These are phyloP conservation scores for Capronia americana DNA, from an alignment of 2,329 filamentous ascomycete species.

Conservation along the genomic window DNA sequence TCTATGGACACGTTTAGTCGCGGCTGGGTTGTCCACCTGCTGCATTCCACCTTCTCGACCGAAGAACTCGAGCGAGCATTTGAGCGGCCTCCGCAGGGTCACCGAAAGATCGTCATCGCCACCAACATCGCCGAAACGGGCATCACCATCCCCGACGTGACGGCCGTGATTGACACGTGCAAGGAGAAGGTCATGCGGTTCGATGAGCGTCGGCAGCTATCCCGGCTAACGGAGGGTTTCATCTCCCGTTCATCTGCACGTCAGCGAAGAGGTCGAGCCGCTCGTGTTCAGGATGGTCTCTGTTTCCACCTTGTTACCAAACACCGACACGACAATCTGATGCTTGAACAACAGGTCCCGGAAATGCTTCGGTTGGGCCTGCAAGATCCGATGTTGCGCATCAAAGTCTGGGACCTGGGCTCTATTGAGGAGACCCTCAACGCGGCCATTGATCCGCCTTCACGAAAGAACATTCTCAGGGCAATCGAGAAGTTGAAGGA, in stretches of 20 bases:
- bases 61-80: constrained; percentile 97
- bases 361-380: constrained; percentile 94
- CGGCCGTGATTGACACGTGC: constrained; percentile 93
- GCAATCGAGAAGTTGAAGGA: constrained; percentile 93
- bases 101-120: constrained; percentile 90
- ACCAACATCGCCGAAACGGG: constrained; percentile 99
- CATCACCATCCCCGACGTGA: constrained; percentile 97
- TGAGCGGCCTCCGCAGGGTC: constrained; percentile 77
- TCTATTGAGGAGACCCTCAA: constrained; percentile 89
- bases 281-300: constrained; percentile 90
- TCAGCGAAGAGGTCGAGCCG: constrained; percentile 89
- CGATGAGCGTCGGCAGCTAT: constrained; percentile 90
- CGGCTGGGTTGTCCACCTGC: constrained; percentile 83
- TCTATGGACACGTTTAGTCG: constrained; percentile 76
- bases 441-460: constrained; percentile 87
- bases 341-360: constrained; percentile 85
- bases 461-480: constrained; percentile 87
- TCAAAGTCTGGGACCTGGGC: constrained; percentile 96
- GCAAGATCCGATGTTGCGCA: constrained; percentile 91
- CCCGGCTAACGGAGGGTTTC: constrained; percentile 88
- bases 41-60: constrained; percentile 93
- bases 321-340: constrained; percentile 77
- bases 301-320: constrained; percentile 97
- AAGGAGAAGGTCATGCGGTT: constrained; percentile 82
- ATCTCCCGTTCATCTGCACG: constrained; percentile 96